Percentiles rank a stretch among this genome's conserved stretches.
Evolutionary conservation across 345 rosid genomes (phyloP).

Genomic region (Lumnitzera littorea): DNA sequence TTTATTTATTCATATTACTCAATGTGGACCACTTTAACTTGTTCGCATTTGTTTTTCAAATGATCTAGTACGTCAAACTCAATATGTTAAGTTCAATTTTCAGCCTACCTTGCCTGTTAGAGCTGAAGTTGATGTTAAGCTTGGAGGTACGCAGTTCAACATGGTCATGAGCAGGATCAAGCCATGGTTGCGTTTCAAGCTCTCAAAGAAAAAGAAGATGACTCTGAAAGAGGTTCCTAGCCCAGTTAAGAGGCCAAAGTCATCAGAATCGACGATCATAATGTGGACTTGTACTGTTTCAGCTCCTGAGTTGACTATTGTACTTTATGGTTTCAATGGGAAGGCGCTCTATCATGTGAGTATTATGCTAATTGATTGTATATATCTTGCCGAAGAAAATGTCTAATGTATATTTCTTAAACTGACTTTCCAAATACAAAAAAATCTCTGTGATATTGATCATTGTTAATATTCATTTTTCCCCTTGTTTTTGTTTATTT

Average conservation of each 20-base stretch:
- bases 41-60: background rate
- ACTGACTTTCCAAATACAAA: no score
- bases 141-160: constrained; percentile 85
- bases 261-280: constrained; percentile 45
- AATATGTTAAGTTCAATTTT: constrained; percentile 18
- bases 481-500: no score
- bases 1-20: no score
- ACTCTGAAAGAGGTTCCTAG: constrained; percentile 51
- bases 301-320: constrained; percentile 91
- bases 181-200: constrained; percentile 76
- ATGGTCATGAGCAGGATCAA: constrained; percentile 60
- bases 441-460: no score
- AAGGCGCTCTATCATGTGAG: constrained; percentile 88
- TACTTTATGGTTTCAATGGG: constrained; percentile 51
- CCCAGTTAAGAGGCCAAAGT: constrained; percentile 33
- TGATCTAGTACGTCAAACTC: background rate
- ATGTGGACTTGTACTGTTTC: constrained; percentile 95
- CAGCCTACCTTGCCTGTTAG: constrained; percentile 73
- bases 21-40: no score
- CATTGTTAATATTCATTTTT: no score
- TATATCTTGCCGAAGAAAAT: no score
- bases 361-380: constrained; percentile 3
- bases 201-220: constrained; percentile 54
- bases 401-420: no score
- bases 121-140: constrained; percentile 93